phyloP scores from a whole-genome alignment of 345 rosid genomes.

The Lepidium sativum region DNA sequence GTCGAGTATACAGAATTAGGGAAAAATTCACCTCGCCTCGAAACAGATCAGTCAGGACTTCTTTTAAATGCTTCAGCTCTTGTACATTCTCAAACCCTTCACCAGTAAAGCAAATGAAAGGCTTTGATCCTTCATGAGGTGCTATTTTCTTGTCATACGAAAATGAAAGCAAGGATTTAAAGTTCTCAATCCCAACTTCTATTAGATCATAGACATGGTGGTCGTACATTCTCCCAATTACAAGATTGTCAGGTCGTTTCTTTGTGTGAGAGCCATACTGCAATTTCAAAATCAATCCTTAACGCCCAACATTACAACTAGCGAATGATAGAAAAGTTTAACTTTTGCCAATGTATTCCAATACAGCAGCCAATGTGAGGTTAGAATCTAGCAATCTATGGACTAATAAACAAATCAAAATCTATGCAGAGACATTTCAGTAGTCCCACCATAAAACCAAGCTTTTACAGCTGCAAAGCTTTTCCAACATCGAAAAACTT shows the following conservation, averaged over 20 bases:
- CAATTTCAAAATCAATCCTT: too few relatives aligned
- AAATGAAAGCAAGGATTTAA: slow-evolving; percentile 53
- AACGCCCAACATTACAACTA: too few relatives aligned
- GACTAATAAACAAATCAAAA: neutral
- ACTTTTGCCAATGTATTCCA: neutral
- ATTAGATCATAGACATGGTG: slow-evolving; percentile 81
- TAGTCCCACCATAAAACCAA: neutral
- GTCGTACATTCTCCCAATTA: slow-evolving; percentile 78
- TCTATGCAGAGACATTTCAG: neutral
- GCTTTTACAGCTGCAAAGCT: neutral
- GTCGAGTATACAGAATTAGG: neutral
- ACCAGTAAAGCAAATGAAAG: slow-evolving; percentile 72
- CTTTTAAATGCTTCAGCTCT: slow-evolving; percentile 82
- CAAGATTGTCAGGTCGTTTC: slow-evolving; percentile 87
- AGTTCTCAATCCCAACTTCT: slow-evolving; percentile 92
- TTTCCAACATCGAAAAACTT: slow-evolving; percentile 12
- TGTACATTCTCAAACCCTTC: slow-evolving; percentile 78
- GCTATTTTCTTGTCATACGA: slow-evolving; percentile 68
- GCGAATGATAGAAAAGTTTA: too few relatives aligned
- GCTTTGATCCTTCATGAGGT: slow-evolving; percentile 71
- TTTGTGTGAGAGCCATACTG: slow-evolving; percentile 89
- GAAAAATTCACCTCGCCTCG: slow-evolving; percentile 60
- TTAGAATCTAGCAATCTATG: neutral
- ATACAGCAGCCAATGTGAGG: neutral
- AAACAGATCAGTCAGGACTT: slow-evolving; percentile 70